Percentiles rank a stretch among this genome's conserved stretches.
Evolutionary conservation across 1,284 basidiomycete species (phyloP).

Genomic region (Pyrrhoderma noxium): DNA sequence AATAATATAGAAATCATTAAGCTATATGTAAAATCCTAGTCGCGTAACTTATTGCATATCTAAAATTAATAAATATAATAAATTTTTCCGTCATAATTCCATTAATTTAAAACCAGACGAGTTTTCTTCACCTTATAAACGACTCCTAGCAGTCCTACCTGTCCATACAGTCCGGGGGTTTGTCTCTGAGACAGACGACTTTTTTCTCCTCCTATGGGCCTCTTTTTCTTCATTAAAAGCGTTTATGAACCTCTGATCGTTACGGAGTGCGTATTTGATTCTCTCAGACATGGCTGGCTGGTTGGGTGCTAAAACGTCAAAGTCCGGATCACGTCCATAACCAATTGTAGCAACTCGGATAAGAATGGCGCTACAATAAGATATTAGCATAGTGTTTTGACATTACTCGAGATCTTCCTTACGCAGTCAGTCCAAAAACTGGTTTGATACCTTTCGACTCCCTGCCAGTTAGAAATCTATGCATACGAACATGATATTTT

Average conservation of each 20-base stretch:
- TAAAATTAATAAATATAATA: no score
- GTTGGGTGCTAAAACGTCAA: slow-evolving; percentile 49
- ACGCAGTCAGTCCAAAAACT: slow-evolving; percentile 79
- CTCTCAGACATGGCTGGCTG: slow-evolving; percentile 48
- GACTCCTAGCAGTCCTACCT: no score
- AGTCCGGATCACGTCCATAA: slow-evolving; percentile 56
- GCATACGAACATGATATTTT: slow-evolving; percentile 40
- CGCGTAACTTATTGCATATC: no score
- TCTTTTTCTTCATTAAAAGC: slow-evolving; percentile 1
- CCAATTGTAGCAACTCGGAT: slow-evolving; percentile 63
- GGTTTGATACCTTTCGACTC: slow-evolving; percentile 78
- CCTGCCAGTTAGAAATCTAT: slow-evolving; percentile 74
- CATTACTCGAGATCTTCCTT: slow-evolving; percentile 25
- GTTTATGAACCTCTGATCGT: slow-evolving; percentile 6
- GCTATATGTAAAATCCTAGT: no score
- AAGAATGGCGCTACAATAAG: slow-evolving; percentile 51
- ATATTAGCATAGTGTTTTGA: neutral
- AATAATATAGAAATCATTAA: no score
- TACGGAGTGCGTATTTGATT: slow-evolving; percentile 51
- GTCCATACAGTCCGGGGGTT: no score
- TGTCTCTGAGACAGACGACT: no score
- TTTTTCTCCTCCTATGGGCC: no score
- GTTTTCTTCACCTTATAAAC: no score
- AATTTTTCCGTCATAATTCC: no score
- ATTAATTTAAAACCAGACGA: no score